Conservation (phyloP, 305 asterid species). For the Fraxinus sp. region DNA sequence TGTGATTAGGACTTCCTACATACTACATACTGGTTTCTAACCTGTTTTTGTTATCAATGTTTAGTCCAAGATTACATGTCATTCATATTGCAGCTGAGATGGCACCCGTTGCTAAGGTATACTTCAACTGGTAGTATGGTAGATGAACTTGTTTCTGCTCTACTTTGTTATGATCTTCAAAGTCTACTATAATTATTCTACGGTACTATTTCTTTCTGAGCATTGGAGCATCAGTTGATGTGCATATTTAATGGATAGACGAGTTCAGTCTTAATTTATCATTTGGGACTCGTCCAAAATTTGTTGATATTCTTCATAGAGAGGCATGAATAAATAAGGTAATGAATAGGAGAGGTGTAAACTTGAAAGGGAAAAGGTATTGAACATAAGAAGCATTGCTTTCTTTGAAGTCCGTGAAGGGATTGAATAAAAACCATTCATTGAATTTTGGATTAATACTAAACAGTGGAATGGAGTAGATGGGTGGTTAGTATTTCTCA, state of each 20-base stretch:
- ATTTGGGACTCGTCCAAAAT: not conserved
- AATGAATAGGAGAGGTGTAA: not conserved
- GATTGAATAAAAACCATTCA: not conserved
- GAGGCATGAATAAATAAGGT: not conserved
- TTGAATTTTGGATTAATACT: not conserved
- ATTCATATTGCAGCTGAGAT: conserved; percentile 97
- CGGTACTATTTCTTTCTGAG: not conserved
- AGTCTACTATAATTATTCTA: not conserved
- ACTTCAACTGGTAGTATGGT: conserved; percentile 14
- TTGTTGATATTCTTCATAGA: not conserved
- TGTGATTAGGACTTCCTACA: conserved; percentile 9
- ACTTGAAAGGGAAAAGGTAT: not conserved
- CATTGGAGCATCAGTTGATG: not conserved
- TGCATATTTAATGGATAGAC: not conserved
- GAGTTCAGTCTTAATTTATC: not conserved
- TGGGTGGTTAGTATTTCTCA: not conserved
- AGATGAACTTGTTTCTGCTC: conserved; percentile 1
- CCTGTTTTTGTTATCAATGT: conserved; percentile 33
- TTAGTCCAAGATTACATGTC: conserved; percentile 76
- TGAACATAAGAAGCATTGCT: not conserved
- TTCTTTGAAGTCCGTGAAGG: not conserved
- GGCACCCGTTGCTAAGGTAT: conserved; percentile 99
- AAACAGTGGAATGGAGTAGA: not conserved
- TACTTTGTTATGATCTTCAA: conserved; percentile 8
- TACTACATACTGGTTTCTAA: conserved; percentile 24